Base-by-base conservation (phyloP, 495 filamentous ascomycete species). In the Choiromyces venosus region DNA sequence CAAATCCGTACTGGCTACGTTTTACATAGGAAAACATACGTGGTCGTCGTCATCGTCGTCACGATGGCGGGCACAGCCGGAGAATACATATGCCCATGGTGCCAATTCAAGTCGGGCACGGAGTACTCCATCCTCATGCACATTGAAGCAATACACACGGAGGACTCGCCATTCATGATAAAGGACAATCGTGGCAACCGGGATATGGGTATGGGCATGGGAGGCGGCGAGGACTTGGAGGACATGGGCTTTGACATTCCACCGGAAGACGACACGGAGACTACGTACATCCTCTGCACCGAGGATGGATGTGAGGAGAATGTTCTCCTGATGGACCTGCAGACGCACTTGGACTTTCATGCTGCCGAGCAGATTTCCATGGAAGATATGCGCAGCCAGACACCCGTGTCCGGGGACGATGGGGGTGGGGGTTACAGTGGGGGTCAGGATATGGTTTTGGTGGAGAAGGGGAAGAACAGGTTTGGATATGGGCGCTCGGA, bases 341-440 rank as follows among this genome's bases (percentile, higher is more conserved):
- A 91, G 36, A 87, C 85, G 42, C 93, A 96, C 81, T 82, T 93
- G 46, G 91, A 93, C 79, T 83, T 93, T 67, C 93, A 97, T 82
- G 80, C 83, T 46, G 86, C 87, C 40, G 91, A 92, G 79, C 82
- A 83, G 18, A 82, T 87, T 67, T 83, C 83, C 14, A 82, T 86
- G 68, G 87, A 87, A 29, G 86, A 88, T 66, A 80, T 74, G 71
- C 52, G 52, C 25, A 76, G 71, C 37, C 66, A 74, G 38, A 65
- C 68, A 65, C 74, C 44, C 42, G 71, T 74, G 73, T 64, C 78
- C 46, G 42, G 42, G 25, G 46, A 69, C 72, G 65, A 68, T 33
- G 68, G 46, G 40, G 73, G 69, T 67, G 70, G 71, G 14, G 77
- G 76, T 29, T 80, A 74, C 42, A 73, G 61, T 33, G 74, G 66